Base-by-base conservation (phyloP, 176 grass and related monocot species). In the Pontederia paniculata region DNA sequence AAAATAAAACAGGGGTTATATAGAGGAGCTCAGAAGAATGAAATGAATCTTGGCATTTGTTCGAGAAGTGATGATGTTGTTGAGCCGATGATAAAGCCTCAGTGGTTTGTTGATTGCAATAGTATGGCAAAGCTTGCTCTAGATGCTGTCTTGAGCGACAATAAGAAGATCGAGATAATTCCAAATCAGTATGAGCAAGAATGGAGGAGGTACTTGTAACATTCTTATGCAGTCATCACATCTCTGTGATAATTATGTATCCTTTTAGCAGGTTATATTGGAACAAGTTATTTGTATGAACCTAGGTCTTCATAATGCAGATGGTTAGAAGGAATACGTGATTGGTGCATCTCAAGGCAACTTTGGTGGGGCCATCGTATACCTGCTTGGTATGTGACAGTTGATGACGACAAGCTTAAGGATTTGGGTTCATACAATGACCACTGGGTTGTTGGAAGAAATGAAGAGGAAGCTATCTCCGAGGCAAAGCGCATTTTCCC, bases 321-420 rank as follows among this genome's bases (percentile, higher is more conserved):
- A 81, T 95, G 89, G 89, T 76, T 95, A 45, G 81, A 85, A 55
- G 85, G 89, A 63, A 95, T 95, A 74, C 89, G 76, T 48, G 89
- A 95, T 68, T 95, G 89, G 89, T 95, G 89, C 50, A 58, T 95
- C 48, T 95, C 89, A 51, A 83, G 89, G 50, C 85, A 95, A 60
- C 78, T 95, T 47, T 95, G 89, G 89, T 95, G 89, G 89, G 89
- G 89, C 20, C 89, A 95, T 62, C 81, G 75, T 3, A 78, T 85
- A 16, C 89, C 89, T 21, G 85, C 85, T 1, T 89, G 85, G 89
- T 95, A 95, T 72, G 81, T 89, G 51, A 83, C 70, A 41, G 62
- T 89, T 42, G 78, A 80, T 65, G 81, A 95, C 23, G 89, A 95
- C 16, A 57, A 64, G 2, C 70, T 75, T 49, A 85, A 83, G 58